These are phyloP conservation scores for Dioszegia aurantiaca DNA, from an alignment of 768 basidiomycete genomes.

Conservation along the genomic window DNA sequence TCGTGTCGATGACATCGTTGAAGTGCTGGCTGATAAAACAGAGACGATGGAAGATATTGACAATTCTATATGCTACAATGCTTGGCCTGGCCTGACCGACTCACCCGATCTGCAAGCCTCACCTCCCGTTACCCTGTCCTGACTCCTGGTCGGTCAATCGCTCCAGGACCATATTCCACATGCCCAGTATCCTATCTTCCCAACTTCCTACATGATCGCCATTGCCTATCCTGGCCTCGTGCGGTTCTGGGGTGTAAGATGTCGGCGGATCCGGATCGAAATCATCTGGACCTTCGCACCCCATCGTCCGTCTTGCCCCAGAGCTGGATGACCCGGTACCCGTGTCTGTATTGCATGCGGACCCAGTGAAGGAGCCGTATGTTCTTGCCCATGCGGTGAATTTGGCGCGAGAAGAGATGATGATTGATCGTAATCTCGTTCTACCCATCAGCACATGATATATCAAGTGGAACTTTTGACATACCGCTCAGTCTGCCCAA, in stretches of 20 bases:
- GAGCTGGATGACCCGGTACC: no score
- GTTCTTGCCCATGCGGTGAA: conserved; percentile 35
- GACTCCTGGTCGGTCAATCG: conserved; percentile 16
- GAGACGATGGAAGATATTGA: conserved; percentile 10
- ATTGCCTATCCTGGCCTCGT: background rate
- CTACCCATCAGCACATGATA: conserved; percentile 13
- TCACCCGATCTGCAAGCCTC: background rate
- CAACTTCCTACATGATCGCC: background rate
- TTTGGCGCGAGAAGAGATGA: conserved; percentile 23
- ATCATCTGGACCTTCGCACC: background rate
- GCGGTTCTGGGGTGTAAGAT: background rate
- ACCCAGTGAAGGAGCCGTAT: conserved; percentile 26
- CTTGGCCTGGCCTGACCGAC: no score
- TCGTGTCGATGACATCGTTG: no score
- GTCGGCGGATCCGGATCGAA: conserved; percentile 12
- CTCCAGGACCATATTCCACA: conserved; percentile 31
- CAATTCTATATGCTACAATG: background rate
- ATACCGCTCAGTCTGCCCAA: conserved; percentile 25
- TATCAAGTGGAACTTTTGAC: background rate
- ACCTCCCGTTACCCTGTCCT: background rate
- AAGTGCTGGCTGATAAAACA: background rate
- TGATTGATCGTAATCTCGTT: conserved; percentile 35
- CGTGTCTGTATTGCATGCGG: background rate
- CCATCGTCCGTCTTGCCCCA: background rate
- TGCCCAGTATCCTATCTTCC: conserved; percentile 25